Conservation (phyloP, 176 grass and related monocot genomes). For the Guadua angustifolia region DNA sequence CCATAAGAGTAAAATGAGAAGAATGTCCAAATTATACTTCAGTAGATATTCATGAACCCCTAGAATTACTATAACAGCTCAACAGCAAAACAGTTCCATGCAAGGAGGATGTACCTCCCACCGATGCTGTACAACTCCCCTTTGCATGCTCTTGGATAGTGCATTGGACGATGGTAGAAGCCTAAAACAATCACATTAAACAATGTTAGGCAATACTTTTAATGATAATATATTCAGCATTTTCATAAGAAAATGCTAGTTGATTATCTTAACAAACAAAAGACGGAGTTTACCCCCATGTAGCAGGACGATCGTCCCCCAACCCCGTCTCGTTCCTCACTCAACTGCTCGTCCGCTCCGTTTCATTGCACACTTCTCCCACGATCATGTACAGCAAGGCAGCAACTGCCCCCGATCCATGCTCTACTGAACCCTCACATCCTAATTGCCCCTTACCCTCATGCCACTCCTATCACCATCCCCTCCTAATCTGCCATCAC, state of each 20-base stretch:
- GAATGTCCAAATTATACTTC: conserved; percentile 10
- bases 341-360: no score
- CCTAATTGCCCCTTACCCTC: no score
- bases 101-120: conserved; percentile 73
- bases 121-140: conserved; percentile 59
- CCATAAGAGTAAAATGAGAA: conserved; percentile 30
- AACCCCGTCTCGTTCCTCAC: no score
- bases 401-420: no score
- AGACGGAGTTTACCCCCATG: no score
- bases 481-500: no score
- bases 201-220: conserved; percentile 35
- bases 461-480: no score
- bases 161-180: conserved; percentile 76
- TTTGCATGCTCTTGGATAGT: conserved; percentile 79
- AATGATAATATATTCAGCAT: conserved; percentile 3
- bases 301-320: no score
- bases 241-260: neutral
- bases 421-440: no score
- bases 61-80: conserved; percentile 25
- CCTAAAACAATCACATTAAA: conserved; percentile 50
- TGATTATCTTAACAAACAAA: neutral
- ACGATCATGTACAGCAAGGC: no score
- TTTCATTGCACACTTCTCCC: no score
- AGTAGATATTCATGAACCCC: neutral
- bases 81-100: conserved; percentile 19